Conservation (phyloP, 1,139 yeast genomes). For the Candida labiduridarum region DNA sequence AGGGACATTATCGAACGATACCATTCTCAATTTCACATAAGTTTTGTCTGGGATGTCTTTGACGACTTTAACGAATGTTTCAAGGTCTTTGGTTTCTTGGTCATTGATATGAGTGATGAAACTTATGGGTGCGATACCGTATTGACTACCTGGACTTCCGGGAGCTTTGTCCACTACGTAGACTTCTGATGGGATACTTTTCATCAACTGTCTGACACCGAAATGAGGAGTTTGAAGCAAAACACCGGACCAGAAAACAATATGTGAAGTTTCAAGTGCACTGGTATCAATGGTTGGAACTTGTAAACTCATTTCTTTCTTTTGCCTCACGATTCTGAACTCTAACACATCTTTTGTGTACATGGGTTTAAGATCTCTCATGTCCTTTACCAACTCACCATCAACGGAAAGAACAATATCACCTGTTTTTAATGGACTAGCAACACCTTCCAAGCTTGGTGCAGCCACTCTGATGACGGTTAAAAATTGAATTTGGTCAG, state of each 20-base stretch:
- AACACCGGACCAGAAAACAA: slow-evolving; percentile 84
- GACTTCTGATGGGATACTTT: slow-evolving; percentile 76
- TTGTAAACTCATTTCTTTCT: slow-evolving; percentile 49
- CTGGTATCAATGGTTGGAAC: slow-evolving; percentile 67
- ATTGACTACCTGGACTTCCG: slow-evolving; percentile 87
- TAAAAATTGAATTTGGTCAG: slow-evolving; percentile 72
- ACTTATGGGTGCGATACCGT: slow-evolving; percentile 76
- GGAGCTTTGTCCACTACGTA: slow-evolving; percentile 71
- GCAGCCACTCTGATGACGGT: slow-evolving; percentile 72
- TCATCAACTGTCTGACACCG: slow-evolving; percentile 66
- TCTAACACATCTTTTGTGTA: slow-evolving; percentile 46
- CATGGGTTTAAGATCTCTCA: slow-evolving; percentile 66
- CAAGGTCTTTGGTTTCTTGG: slow-evolving; percentile 66
- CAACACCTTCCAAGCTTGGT: slow-evolving; percentile 29
- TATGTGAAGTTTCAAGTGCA: slow-evolving; percentile 61
- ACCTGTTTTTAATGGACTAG: slow-evolving; percentile 51
- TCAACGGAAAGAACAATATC: slow-evolving; percentile 77
- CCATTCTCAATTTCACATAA: slow-evolving; percentile 78
- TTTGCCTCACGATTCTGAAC: slow-evolving; percentile 66
- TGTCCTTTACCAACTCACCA: slow-evolving; percentile 61
- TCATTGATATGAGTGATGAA: slow-evolving; percentile 91
- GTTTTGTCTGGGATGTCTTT: slow-evolving; percentile 73
- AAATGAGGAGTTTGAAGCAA: slow-evolving; percentile 58
- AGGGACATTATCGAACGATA: slow-evolving; percentile 84
- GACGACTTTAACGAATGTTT: slow-evolving; percentile 64